These are phyloP conservation scores for Syzygium oleosum DNA, from an alignment of 345 rosid species.

Conservation along the genomic window DNA sequence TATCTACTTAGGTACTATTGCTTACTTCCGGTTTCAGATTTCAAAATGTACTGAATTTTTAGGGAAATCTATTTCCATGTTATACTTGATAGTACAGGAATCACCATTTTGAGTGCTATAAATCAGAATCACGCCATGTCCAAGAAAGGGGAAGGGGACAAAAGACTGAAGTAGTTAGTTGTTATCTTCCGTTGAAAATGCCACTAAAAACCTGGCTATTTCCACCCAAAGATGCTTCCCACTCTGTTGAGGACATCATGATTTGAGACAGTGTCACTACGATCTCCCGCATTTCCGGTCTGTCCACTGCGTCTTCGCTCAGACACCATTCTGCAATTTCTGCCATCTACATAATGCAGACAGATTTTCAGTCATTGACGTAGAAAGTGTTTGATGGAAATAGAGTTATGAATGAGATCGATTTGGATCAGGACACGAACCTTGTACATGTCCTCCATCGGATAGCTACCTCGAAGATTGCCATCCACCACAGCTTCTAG, in stretches of 20 bases:
- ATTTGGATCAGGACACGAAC: conserved; percentile 9
- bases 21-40: neutral
- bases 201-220: conserved; percentile 55
- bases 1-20: neutral
- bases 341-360: conserved; percentile 33
- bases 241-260: conserved; percentile 31
- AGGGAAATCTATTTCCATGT: neutral
- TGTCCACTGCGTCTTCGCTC: conserved; percentile 30
- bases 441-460: conserved; percentile 37
- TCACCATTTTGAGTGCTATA: neutral
- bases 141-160: neutral
- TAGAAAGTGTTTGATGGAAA: neutral
- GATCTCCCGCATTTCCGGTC: conserved; percentile 55
- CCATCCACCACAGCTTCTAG: conserved; percentile 31
- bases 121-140: neutral
- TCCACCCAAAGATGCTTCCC: conserved; percentile 62
- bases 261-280: conserved; percentile 28
- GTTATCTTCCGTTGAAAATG: conserved; percentile 40
- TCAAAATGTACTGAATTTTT: neutral
- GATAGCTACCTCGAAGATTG: conserved; percentile 37
- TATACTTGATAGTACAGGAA: neutral
- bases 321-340: conserved; percentile 45
- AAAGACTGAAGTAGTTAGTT: neutral
- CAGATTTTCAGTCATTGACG: neutral
- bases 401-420: neutral